Base-by-base conservation (phyloP, 2,329 filamentous ascomycete species). In the Fusarium proliferatum region DNA sequence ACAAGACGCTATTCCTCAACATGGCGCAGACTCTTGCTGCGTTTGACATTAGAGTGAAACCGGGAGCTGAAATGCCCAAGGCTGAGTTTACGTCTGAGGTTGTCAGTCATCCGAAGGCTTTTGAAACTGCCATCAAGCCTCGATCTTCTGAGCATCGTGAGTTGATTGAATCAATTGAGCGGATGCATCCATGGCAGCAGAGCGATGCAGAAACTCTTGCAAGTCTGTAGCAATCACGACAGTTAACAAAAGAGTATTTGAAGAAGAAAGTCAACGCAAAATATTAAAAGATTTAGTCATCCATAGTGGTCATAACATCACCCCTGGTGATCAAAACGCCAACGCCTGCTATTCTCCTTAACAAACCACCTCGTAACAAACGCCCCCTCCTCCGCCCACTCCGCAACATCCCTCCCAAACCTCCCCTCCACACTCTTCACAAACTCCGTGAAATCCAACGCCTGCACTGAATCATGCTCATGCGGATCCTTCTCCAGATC, bases 1-100 rank as follows among this genome's bases (percentile, higher is more conserved):
- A 79, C 19, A 62, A 75, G 8, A 71, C 77, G 11, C 21, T 82
- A 5, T 83, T 77, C 59, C 68, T 83, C 21, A 82, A 68, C 6
- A 71, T 82, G 28, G 85, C 80, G 1, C 85, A 85, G 43, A 78
- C 81, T 0, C 79, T 90, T 6, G 80, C 87, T 0, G 85, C 84
- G 0, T 88, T 88, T 61, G 77, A 81, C 10, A 80, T 88, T 7
- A 61, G 28, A 9, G 13, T 51, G 7, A 45, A 43, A 19, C 33
- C 46, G 5, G 39, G 49, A 11, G 26, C 16, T 7, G 23, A 65
- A 9, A 36, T 43, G n/a, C 26, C 41, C 5, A 41, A 21, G 34
- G 52, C 26, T 10, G 41, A 53, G 28, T 73, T 75, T 8, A 73
- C 57, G 0, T 68, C 73, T 10, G 73, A 70, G 5, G 51, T 73